phyloP scores from a whole-genome alignment of 2,329 filamentous ascomycete genomes.

The Exutisphaerella laricina region DNA sequence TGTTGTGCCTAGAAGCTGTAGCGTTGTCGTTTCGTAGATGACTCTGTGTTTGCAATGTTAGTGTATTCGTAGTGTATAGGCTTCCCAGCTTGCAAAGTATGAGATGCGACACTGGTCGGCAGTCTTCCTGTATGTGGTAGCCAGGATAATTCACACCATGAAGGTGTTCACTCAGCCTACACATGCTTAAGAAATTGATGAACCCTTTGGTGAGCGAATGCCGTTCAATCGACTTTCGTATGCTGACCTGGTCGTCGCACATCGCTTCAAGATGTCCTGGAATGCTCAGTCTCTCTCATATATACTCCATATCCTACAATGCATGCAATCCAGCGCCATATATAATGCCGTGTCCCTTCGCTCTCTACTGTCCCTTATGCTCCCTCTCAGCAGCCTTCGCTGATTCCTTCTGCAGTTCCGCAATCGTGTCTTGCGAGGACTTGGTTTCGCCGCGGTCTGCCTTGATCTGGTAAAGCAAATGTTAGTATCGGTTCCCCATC shows the following conservation, averaged over 20 bases:
- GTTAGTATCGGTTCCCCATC: neutral
- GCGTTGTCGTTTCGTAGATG: neutral
- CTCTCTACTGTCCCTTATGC: slow-evolving; percentile 13
- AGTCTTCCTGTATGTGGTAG: too few species aligned
- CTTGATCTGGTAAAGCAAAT: slow-evolving; percentile 28
- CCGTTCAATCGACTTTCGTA: neutral
- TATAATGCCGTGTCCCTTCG: neutral
- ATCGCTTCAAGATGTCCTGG: neutral
- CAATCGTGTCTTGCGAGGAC: slow-evolving; percentile 28
- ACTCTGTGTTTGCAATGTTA: neutral
- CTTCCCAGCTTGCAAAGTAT: too few species aligned
- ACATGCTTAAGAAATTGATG: neutral
- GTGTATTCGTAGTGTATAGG: too few species aligned
- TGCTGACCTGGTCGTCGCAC: neutral
- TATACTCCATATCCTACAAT: slow-evolving; percentile 2
- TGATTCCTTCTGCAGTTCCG: slow-evolving; percentile 33
- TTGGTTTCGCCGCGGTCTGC: slow-evolving; percentile 33
- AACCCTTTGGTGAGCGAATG: neutral
- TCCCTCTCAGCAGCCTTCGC: slow-evolving; percentile 30
- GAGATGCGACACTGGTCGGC: too few species aligned
- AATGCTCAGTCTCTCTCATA: neutral
- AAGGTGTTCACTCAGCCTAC: too few species aligned
- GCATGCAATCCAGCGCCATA: neutral
- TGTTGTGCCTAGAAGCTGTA: neutral
- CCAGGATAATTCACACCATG: too few species aligned